phyloP scores from a whole-genome alignment of 352 stramenopile genomes.

The Phytophthora hibernalis region DNA sequence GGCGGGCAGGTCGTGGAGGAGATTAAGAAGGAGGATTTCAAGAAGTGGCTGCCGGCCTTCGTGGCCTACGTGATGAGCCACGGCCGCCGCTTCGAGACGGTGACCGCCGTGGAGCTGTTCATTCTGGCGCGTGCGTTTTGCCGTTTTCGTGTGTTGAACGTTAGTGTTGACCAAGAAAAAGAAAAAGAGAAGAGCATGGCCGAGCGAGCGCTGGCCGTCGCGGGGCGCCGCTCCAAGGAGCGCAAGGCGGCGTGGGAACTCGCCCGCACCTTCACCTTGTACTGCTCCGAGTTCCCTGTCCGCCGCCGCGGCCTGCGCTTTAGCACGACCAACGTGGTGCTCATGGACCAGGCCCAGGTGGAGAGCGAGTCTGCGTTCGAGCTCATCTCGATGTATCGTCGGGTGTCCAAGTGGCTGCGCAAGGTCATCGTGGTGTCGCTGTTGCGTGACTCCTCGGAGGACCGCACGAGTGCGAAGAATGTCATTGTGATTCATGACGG shows the following conservation, averaged over 20 bases:
- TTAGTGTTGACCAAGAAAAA: constrained; percentile 35
- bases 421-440: constrained; percentile 53
- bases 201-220: constrained; percentile 29
- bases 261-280: constrained; percentile 44
- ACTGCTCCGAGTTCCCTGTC: constrained; percentile 39
- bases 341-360: constrained; percentile 44
- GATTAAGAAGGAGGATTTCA: constrained; percentile 41
- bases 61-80: constrained; percentile 39
- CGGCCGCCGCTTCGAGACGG: constrained; percentile 37
- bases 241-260: constrained; percentile 51
- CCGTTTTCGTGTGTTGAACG: constrained; percentile 41
- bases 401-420: constrained; percentile 48
- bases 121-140: constrained; percentile 55
- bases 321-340: constrained; percentile 40
- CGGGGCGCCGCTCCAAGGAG: constrained; percentile 37
- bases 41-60: constrained; percentile 45
- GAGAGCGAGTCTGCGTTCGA: constrained; percentile 40
- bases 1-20: constrained; percentile 8
- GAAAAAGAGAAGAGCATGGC: constrained; percentile 34
- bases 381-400: constrained; percentile 45
- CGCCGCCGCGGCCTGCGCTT: constrained; percentile 30
- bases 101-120: constrained; percentile 49
- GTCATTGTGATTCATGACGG: constrained; percentile 46
- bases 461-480: constrained; percentile 35
- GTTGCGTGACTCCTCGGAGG: constrained; percentile 36